Percentiles rank a stretch among this genome's conserved stretches.
These are phyloP conservation scores for Melampsora allii-populina DNA, from an alignment of 1,284 basidiomycete genomes.

Conservation along the genomic window DNA sequence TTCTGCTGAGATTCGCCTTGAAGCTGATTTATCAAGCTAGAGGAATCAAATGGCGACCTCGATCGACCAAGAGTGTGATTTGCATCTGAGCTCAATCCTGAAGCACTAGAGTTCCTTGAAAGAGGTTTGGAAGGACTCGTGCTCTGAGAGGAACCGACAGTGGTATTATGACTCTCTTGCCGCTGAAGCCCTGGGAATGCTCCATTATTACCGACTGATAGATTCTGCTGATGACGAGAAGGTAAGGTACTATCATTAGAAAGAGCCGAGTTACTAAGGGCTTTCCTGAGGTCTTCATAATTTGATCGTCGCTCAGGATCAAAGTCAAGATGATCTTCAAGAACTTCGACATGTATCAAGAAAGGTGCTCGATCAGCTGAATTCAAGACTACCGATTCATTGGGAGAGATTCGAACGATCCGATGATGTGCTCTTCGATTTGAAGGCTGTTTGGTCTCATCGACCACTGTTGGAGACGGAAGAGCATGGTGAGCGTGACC, in stretches of 20 bases:
- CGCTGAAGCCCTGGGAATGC: too few relatives aligned
- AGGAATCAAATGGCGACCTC: too few relatives aligned
- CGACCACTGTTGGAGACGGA: neutral
- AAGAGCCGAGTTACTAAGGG: constrained; percentile 48
- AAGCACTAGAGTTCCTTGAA: too few relatives aligned
- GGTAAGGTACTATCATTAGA: neutral
- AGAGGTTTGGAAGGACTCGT: too few relatives aligned
- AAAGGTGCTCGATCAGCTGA: constrained; percentile 96
- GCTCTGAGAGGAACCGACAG: too few relatives aligned
- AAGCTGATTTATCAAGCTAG: too few relatives aligned
- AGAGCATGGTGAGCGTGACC: neutral
- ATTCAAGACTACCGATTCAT: constrained; percentile 96
- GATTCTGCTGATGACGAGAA: too few relatives aligned
- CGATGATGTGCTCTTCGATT: constrained; percentile 68
- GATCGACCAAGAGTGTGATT: too few relatives aligned
- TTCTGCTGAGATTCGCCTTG: too few relatives aligned
- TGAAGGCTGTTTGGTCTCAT: constrained; percentile 45
- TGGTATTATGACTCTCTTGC: too few relatives aligned
- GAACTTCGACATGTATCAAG: constrained; percentile 85
- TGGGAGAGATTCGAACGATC: constrained; percentile 94
- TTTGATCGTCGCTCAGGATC: constrained; percentile 80
- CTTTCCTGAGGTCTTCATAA: constrained; percentile 50
- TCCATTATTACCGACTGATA: too few relatives aligned
- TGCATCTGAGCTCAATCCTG: too few relatives aligned
- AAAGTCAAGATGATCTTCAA: constrained; percentile 89